Evolutionary conservation across 306 rosid species (phyloP).

Genomic region (Begonia masoniana): DNA sequence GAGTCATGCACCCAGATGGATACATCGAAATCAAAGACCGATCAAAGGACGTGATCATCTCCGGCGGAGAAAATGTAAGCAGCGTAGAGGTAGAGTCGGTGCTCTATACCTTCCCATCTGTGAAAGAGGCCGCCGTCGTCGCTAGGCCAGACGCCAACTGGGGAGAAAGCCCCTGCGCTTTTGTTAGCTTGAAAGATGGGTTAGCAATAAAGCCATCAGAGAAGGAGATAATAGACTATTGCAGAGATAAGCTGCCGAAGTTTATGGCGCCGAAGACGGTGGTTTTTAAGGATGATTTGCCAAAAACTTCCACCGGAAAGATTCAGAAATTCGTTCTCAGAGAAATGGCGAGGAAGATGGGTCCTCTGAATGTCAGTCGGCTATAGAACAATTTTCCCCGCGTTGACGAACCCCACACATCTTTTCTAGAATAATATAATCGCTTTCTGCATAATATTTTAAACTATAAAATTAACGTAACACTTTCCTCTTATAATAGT

Average conservation of each 20-base stretch:
- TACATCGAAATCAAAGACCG: constrained; percentile 59
- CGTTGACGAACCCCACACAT: too few relatives aligned
- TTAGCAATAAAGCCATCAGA: constrained; percentile 6
- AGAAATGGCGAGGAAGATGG: too few relatives aligned
- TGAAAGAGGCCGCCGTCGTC: constrained; percentile 11
- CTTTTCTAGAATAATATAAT: too few relatives aligned
- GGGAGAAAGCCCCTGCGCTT: constrained; percentile 16
- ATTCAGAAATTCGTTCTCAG: too few relatives aligned
- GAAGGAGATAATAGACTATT: constrained; percentile 33
- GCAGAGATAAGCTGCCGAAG: constrained; percentile 39
- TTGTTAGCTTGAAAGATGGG: constrained; percentile 13
- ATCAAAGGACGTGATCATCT: constrained; percentile 47
- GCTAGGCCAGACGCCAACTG: constrained; percentile 5
- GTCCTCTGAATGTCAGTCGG: too few relatives aligned
- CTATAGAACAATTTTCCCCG: too few relatives aligned
- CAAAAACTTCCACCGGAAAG: too few relatives aligned
- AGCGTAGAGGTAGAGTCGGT: constrained; percentile 55
- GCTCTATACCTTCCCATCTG: constrained; percentile 4
- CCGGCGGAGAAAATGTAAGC: constrained; percentile 60
- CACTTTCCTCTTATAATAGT: too few relatives aligned
- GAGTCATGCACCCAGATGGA: constrained; percentile 46
- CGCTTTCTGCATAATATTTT: too few relatives aligned
- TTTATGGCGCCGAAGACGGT: constrained; percentile 76
- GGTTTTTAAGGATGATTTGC: constrained; percentile 9
- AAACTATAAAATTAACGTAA: too few relatives aligned